Conservation (phyloP, 2,329 filamentous ascomycete species). For the Trichoderma asperellum region DNA sequence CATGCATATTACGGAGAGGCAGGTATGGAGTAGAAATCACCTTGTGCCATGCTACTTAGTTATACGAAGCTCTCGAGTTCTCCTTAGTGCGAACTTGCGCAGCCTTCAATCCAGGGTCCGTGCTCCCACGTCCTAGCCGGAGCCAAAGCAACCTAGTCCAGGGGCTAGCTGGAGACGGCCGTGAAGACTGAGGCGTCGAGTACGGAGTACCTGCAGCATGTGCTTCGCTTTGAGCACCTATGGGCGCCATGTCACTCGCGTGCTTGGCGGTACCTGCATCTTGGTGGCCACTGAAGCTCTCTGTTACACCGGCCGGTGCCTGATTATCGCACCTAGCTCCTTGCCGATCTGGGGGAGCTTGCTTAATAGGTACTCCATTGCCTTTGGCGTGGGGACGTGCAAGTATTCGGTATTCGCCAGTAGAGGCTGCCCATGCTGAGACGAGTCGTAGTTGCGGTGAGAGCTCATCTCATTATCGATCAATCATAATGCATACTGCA, state of each 20-base stretch:
- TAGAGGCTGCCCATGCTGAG: background rate
- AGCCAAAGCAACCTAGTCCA: slow-evolving; percentile 20
- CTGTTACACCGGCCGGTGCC: background rate
- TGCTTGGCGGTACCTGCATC: slow-evolving; percentile 27
- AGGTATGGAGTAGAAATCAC: background rate
- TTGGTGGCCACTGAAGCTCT: slow-evolving; percentile 1
- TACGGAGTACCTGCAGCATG: background rate
- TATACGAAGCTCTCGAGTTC: slow-evolving; percentile 20
- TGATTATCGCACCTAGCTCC: background rate
- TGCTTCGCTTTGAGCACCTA: background rate
- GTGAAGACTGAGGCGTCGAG: background rate
- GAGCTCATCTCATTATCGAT: slow-evolving; percentile 6
- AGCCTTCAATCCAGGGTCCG: slow-evolving; percentile 14
- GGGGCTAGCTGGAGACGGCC: slow-evolving; percentile 18
- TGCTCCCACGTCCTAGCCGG: slow-evolving; percentile 13
- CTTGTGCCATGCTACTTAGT: background rate
- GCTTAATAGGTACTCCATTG: background rate
- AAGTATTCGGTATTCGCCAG: background rate
- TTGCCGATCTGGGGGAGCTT: background rate
- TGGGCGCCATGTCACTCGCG: slow-evolving; percentile 18
- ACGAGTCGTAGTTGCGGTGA: slow-evolving; percentile 8
- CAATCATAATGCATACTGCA: background rate
- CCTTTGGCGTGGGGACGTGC: background rate
- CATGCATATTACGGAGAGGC: slow-evolving; percentile 2
- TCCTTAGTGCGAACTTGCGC: slow-evolving; percentile 16